Evolutionary conservation across 257 asterid genomes (phyloP), one percentile per base, ranked within the genome.

Genomic region (Solanum habrochaites): DNA sequence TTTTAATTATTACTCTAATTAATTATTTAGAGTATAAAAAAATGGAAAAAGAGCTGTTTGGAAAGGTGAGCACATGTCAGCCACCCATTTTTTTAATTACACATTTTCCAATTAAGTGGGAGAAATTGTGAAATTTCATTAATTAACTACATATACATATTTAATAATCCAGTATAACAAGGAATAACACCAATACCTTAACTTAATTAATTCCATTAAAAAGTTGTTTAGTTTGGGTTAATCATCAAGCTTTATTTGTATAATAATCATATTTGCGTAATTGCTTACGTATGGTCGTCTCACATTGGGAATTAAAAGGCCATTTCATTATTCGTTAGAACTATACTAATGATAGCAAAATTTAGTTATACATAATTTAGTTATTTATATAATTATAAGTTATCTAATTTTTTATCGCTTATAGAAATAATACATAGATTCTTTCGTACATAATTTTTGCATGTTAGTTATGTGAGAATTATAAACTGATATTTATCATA

Each of bases 221-320:
- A 49, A 49, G 29, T 81, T 29, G 29, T 18, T 49, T 31, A 6
- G 29, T 81, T 49, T 29, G 20, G 20, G 45, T 29, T 81, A 80
- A 80, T 81, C 7, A 47, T 6, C 43, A 45, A 45, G 43, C 43
- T 81, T 80, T 62, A 20, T 64, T 42, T 39, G 82, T 43, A 32
- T 32, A 47, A 85, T 75, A 35, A 5, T 85, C 64, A 82, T 43
- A 14, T 8, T 73, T 87, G 83, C 94, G 94, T 89, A 90, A 92
- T 91, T 85, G 93, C 93, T 88, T 89, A 89, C 93, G 91, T 87
- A 86, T 72, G 67, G 42, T 80, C 45, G 45, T 40, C 56, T 39
- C 23, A 2, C 2, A 14, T 11, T 58, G 15, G 11, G 4, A 25
- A 78, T 42, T 77, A 43, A 13, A 32, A n/a, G 40, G 4, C 25